Evolutionary conservation across 257 asterid genomes (phyloP).

Genomic region (Verbena officinalis): DNA sequence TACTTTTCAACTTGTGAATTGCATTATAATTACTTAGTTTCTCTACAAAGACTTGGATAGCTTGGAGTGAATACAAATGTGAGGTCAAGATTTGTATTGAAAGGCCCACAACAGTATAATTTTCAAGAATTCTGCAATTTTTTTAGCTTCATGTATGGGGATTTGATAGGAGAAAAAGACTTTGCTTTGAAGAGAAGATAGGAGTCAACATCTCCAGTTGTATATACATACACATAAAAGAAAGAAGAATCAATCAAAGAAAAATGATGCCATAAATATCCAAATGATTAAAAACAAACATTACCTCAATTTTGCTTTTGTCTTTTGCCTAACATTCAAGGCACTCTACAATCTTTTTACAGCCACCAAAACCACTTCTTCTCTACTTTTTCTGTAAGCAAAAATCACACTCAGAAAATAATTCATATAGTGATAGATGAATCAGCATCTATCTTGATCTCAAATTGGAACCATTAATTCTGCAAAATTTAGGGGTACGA

Average conservation of each 20-base stretch:
- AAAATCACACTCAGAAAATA: constrained; percentile 43
- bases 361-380: constrained; percentile 45
- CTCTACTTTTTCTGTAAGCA: constrained; percentile 57
- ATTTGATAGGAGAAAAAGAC: constrained; percentile 53
- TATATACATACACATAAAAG: not conserved
- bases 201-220: constrained; percentile 55
- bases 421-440: constrained; percentile 31
- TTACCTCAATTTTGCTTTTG: constrained; percentile 52
- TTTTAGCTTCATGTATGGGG: constrained; percentile 29
- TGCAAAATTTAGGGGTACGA: not conserved
- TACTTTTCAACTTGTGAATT: constrained; percentile 47
- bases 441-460: constrained; percentile 28
- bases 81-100: constrained; percentile 35
- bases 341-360: constrained; percentile 50
- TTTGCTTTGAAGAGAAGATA: constrained; percentile 80
- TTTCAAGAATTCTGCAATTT: constrained; percentile 29
- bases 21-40: constrained; percentile 31
- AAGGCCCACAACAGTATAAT: constrained; percentile 41
- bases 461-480: constrained; percentile 18
- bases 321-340: constrained; percentile 67
- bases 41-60: constrained; percentile 19
- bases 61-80: constrained; percentile 25
- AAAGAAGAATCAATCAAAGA: constrained; percentile 27
- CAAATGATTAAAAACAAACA: constrained; percentile 30
- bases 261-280: constrained; percentile 41